A percentile compares a stretch with the other conserved stretches of the same genome.
Conservation (phyloP, 2,329 filamentous ascomycete species). For the Cladosporium colombiae region DNA sequence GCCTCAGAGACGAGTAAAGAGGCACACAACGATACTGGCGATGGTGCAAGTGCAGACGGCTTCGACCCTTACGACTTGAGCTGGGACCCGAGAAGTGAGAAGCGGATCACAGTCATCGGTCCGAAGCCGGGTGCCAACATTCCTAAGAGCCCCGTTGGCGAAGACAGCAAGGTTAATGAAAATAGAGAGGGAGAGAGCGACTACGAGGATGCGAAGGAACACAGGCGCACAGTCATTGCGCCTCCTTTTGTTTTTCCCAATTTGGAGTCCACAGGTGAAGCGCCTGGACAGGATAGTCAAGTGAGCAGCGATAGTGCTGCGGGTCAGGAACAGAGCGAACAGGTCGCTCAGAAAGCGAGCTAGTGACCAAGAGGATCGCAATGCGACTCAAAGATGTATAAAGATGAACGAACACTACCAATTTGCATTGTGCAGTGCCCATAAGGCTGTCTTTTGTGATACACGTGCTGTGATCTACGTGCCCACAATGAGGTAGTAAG, state of each 20-base stretch:
- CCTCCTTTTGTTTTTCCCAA: slow-evolving; percentile 16
- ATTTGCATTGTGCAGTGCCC: background rate
- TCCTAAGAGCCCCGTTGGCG: background rate
- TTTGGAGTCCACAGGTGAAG: background rate
- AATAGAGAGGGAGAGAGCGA: slow-evolving; percentile 1
- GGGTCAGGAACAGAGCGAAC: background rate
- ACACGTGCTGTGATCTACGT: background rate
- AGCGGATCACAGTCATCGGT: slow-evolving; percentile 27
- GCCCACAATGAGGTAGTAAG: background rate
- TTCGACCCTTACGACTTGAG: slow-evolving; percentile 18
- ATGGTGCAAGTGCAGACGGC: background rate
- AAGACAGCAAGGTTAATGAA: background rate
- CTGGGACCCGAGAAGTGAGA: slow-evolving; percentile 20
- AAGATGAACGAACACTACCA: background rate
- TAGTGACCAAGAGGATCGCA: background rate
- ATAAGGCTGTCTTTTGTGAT: background rate
- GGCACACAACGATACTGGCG: background rate
- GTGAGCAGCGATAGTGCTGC: background rate
- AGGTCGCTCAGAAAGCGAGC: background rate
- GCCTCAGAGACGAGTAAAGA: slow-evolving; percentile 27
- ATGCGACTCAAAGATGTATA: background rate
- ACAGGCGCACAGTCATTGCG: slow-evolving; percentile 27
- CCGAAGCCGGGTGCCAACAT: background rate
- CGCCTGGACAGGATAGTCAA: background rate
- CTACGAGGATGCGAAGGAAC: slow-evolving; percentile 17